Base-by-base conservation (phyloP, 352 stramenopile species). In the Pelagophyceae sp. region DNA sequence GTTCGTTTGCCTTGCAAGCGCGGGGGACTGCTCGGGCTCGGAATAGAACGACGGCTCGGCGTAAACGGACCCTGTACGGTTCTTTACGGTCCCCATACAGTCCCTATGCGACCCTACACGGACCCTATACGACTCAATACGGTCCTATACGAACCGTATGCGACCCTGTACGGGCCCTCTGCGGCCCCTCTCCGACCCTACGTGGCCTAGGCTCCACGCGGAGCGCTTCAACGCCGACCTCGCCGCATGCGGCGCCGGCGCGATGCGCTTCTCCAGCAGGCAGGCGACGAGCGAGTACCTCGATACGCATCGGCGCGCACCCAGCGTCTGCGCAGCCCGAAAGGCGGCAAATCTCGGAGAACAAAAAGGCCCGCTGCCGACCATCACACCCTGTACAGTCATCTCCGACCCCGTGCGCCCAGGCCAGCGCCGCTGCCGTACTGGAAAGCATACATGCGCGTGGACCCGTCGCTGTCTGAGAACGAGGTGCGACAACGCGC, bases 381-480 rank as follows among this genome's bases (percentile, higher is more conserved):
- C 20, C 35, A n/a, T n/a, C n/a, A n/a, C n/a, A n/a, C n/a, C n/a
- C n/a, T n/a, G n/a, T n/a, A n/a, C n/a, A n/a, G n/a, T n/a, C n/a
- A n/a, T n/a, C n/a, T n/a, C 5, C 2, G 5, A 50, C 67, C 3
- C 58, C 38, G 27, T 29, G 2, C 33, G 35, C 67, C 25, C 35
- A 5, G 35, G 15, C 67, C 67, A 37, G 35, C 67, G 38, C 35
- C 33, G 15, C 11, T 74, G 67, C 67, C 67, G 15, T 74, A 58
- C 67, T 74, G 67, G 67, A 58, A 58, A n/a, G 67, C 67, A 0
- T 74, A 58, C 33, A 74, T 74, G 67, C 6, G n/a, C 35, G 67
- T 74, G 11, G 67, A 74, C 67, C 6, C 67, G 35, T 32, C 35
- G 15, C 67, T 74, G 6, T 35, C 35, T 23, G 67, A 74, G 29